These are phyloP conservation scores for Bipolaris oryzae DNA, from an alignment of 2,329 filamentous ascomycete species.

Conservation along the genomic window DNA sequence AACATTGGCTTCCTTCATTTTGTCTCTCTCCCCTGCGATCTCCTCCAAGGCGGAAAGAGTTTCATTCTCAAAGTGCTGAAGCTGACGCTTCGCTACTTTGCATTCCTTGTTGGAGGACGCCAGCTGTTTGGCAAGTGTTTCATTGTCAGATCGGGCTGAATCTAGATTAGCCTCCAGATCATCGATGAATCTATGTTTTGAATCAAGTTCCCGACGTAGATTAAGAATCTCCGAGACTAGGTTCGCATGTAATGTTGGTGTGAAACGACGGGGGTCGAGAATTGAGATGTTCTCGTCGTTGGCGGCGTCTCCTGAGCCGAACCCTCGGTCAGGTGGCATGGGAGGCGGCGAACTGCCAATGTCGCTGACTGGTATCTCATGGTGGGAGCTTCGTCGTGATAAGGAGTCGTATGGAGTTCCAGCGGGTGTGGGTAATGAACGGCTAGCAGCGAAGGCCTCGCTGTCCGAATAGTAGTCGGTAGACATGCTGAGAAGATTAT, in stretches of 20 bases:
- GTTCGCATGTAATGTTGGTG: conserved; percentile 91
- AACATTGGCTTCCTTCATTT: conserved; percentile 71
- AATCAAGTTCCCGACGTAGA: conserved; percentile 86
- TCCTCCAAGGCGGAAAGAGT: conserved; percentile 85
- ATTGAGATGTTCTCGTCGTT: conserved; percentile 74
- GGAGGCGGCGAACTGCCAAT: conserved; percentile 67
- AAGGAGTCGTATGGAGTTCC: conserved; percentile 71
- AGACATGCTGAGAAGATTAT: conserved; percentile 31
- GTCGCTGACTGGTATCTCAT: conserved; percentile 65
- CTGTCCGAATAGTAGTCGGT: conserved; percentile 57
- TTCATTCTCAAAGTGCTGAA: conserved; percentile 85
- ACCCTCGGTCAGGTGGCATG: conserved; percentile 58
- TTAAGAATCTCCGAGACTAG: conserved; percentile 92
- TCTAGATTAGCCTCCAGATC: conserved; percentile 78
- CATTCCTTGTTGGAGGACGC: conserved; percentile 73
- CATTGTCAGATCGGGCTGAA: conserved; percentile 73
- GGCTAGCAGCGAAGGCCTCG: conserved; percentile 51
- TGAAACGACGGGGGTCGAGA: conserved; percentile 89
- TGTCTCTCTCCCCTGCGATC: conserved; percentile 82
- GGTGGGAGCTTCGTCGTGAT: conserved; percentile 69
- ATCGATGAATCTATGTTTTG: conserved; percentile 85
- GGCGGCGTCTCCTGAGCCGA: conserved; percentile 53
- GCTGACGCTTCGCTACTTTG: conserved; percentile 80
- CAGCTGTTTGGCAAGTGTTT: conserved; percentile 68
- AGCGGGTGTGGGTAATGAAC: conserved; percentile 69